Evolutionary conservation across 2,329 filamentous ascomycete species (phyloP), one percentile per base, ranked within the genome.

Genomic region (Pseudogymnoascus sp.): DNA sequence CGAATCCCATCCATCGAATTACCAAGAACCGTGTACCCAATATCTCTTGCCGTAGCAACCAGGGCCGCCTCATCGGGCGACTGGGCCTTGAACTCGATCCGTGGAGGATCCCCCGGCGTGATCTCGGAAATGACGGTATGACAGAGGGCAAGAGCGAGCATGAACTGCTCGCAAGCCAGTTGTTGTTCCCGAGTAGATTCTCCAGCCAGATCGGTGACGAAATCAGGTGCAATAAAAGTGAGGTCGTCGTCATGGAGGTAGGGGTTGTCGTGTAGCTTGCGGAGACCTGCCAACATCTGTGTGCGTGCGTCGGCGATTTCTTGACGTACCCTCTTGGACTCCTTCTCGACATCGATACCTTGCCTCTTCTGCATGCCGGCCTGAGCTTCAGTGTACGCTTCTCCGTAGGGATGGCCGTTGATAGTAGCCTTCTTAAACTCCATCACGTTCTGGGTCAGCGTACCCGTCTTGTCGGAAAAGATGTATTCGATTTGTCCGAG

Each of bases 351-450:
- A 71, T 97, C 87, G 59, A 96, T 82, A 55, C 94, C 94, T 74
- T 92, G 79, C 65, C 94, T 85, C 75, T 94, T 92, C 72, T 96
- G 92, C 90, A 99, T 94, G 63, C 94, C 94, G 60, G 93, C 90
- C 74, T 96, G 91, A 0, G 94, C 94, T 75, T 99, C 94, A 0
- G 94, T 99, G 71, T 97, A 99, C 0, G 94, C 94, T 77, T 99
- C 94, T 65, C 94, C 94, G 68, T 99, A 99, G 0, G 92, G 87
- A 64, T 94, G 84, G 14, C 93, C 93, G 70, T 97, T 97, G 75
- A 99, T 88, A 0, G 92, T 96, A 62, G 89, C 92, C 75, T 99
- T 99, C 76, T 97, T 99, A 83, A 97, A 99, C 74, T 99, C 94
- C 94, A 95, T 96, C 61, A 95, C 89, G 73, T 96, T 95, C 71